Evolutionary conservation across 2,329 filamentous ascomycete genomes (phyloP), one percentile per base, ranked within the genome.

Genomic region (Septoria petroselini): DNA sequence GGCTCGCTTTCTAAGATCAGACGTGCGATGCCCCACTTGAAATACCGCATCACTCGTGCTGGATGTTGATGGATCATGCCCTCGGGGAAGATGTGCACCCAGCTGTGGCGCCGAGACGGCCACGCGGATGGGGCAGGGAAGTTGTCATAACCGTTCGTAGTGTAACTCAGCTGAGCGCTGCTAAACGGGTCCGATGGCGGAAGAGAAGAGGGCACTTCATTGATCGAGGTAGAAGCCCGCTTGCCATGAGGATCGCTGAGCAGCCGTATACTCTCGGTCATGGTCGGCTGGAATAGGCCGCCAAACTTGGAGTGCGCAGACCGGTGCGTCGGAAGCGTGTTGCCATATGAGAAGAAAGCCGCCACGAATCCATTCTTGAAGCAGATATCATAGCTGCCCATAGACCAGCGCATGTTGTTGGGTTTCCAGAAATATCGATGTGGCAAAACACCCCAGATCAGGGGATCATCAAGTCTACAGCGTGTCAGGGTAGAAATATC

Each of bases 41-140:
- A 97, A 72, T 98, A 98, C 23, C 93, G 86, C 76, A 97, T 84
- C 6, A 84, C 82, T 61, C 83, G 82, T 34, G 83, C 75, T 1
- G 85, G 80, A 58, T 89, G 84, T 71, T 98, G 93, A 70, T 97
- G 91, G 38, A 95, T 89, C 69, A 87, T 89, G 40, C 90, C 93
- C 71, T 98, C 93, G 9, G 93, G 93, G 69, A 97, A 97, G 47
- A 97, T 85, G 69, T 98, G 93, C 3, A 98, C 76, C 93, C 93
- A 98, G 37, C 82, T 81, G 68, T 87, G 79, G 38, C 81, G 82
- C 61, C 89, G 84, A 56, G 72, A 77, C 1, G 80, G 69, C 66
- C 86, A 91, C 40, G 83, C 79, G 1, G 88, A 84, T 1, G 90
- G 89, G 0, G 88, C 80, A 0, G 79, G 74, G 66, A 88, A 86